Evolutionary conservation across 768 basidiomycete species (phyloP), one percentile per base, ranked within the genome.

Genomic region (Russula sp.): DNA sequence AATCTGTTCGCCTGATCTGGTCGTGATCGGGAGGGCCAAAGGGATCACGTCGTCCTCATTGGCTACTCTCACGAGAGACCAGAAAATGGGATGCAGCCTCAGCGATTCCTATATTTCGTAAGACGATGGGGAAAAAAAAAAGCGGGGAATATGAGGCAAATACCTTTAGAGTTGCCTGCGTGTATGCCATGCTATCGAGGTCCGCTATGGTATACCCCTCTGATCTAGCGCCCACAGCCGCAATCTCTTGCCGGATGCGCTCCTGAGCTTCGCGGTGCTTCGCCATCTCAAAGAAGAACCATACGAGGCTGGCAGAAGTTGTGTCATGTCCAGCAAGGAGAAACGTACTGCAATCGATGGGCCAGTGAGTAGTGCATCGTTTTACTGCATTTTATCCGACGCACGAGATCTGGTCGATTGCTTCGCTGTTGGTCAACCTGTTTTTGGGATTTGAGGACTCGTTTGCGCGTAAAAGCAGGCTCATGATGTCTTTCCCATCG

Each of bases 401-500:
- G 63, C 20, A 66, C 65, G 55, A 46, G 32, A 66, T 66, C 57
- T 66, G 63, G 39, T 48, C 38, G 13, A 51, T 6, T n/a, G 54
- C n/a, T 20, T 66, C 65, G 9, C 47, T 29, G 6, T 56, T 38
- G 7, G 53, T 42, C 48, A 66, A 20, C 36, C 49, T 64, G 41
- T 22, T 6, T 1, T 34, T 20, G 6, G 49, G 50, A 39, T 60
- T 25, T 53, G 48, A 50, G 1, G 65, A 59, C 10, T 35, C 22
- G n/a, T 66, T 66, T 29, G 65, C 63, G 42, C 63, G 65, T n/a
- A 60, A 29, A n/a, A 66, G 63, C 18, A 64, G 50, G 51, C 64
- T 65, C 9, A 65, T 38, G 20, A 66, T 34, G 51, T 66, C 65
- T n/a, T 65, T 64, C n/a, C 65, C 63, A n/a, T 57, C 65, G 20